A percentile compares a stretch with the other conserved stretches of the same genome.
These are phyloP conservation scores for fission yeast (Schizosaccharomyces pombe) DNA, from an alignment of 805 yeast species.

Conservation along the genomic window DNA sequence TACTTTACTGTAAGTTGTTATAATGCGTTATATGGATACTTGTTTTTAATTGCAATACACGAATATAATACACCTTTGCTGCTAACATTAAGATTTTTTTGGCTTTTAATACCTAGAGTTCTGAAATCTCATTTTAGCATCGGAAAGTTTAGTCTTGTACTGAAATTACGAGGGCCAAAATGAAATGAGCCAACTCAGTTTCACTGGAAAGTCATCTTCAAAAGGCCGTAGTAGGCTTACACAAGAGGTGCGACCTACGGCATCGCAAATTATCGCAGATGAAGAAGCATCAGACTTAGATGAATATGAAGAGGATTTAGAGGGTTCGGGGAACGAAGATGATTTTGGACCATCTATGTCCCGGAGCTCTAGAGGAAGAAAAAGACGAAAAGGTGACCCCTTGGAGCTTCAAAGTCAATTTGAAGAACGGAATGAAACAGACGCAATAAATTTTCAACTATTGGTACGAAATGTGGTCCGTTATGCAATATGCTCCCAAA, in stretches of 20 bases:
- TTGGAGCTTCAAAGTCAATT: no score
- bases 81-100: no score
- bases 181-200: neutral
- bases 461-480: neutral
- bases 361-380: no score
- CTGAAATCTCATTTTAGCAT: neutral
- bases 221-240: neutral
- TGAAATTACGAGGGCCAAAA: neutral
- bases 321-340: neutral
- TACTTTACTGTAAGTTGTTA: no score
- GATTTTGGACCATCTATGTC: neutral
- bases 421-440: no score
- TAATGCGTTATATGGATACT: no score
- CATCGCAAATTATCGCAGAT: conserved; percentile 1
- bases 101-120: neutral
- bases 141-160: neutral
- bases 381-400: no score
- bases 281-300: neutral
- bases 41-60: no score
- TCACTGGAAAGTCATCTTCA: neutral
- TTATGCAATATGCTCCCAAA: neutral
- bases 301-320: neutral
- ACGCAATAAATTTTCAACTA: neutral
- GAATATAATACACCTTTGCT: no score
- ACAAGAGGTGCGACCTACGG: neutral